Conservation (phyloP, 2,329 filamentous ascomycete species). For the Myriosclerotinia duriaeana region DNA sequence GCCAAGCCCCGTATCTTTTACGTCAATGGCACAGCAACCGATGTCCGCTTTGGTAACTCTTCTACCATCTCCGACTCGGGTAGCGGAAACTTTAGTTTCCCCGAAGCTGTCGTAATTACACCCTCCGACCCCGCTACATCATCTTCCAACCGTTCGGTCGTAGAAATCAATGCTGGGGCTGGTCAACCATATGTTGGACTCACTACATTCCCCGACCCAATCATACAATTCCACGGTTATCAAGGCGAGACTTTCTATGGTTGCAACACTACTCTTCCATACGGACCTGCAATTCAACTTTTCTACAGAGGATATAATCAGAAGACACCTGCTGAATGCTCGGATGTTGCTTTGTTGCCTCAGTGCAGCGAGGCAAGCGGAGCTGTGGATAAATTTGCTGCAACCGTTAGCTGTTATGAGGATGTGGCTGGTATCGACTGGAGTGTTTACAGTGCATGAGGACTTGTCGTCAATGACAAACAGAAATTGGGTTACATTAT, state of each 20-base stretch:
- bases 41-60: constrained; percentile 40
- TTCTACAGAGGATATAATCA: constrained; percentile 44
- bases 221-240: constrained; percentile 36
- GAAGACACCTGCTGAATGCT: constrained; percentile 45
- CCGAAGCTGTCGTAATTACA: constrained; percentile 44
- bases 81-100: constrained; percentile 35
- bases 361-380: constrained; percentile 45
- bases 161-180: constrained; percentile 43
- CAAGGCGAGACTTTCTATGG: constrained; percentile 44
- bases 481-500: background rate
- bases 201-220: constrained; percentile 42
- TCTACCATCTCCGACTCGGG: constrained; percentile 47
- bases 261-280: constrained; percentile 46
- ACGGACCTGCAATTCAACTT: constrained; percentile 44
- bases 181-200: constrained; percentile 44
- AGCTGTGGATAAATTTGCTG: constrained; percentile 45
- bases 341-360: constrained; percentile 46
- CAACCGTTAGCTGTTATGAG: constrained; percentile 45
- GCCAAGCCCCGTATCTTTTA: constrained; percentile 46
- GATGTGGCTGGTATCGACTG: constrained; percentile 45
- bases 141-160: constrained; percentile 34
- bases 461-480: background rate
- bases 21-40: constrained; percentile 49
- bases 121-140: constrained; percentile 31
- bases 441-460: constrained; percentile 37